phyloP scores from a whole-genome alignment of 306 rosid species.

The Delonix regia region DNA sequence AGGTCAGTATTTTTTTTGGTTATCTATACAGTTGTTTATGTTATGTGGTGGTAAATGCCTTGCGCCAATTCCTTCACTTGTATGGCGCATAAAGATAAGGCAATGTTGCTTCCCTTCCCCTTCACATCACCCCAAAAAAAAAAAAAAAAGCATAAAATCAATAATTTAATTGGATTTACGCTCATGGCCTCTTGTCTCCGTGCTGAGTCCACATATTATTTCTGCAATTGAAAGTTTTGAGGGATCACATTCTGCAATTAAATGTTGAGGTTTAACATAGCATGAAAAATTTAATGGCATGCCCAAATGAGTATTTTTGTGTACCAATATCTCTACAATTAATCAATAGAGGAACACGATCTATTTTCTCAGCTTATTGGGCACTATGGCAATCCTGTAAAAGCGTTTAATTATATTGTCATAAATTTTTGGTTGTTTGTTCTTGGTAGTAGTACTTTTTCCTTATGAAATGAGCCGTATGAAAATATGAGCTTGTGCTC shows the following conservation, averaged over 20 bases:
- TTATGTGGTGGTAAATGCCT: neutral
- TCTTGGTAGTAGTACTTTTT: no score
- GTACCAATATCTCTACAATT: neutral
- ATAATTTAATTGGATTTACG: neutral
- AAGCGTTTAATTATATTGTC: no score
- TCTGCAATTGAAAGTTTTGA: neutral
- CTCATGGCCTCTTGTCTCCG: neutral
- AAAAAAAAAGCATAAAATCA: neutral
- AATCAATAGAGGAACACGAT: neutral
- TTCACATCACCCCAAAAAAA: no score
- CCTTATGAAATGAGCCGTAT: no score
- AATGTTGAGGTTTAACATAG: neutral
- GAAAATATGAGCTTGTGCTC: no score
- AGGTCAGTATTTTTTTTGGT: slow-evolving; percentile 55
- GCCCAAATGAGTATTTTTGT: neutral
- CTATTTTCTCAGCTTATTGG: no score
- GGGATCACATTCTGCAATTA: neutral
- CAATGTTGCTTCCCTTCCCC: neutral
- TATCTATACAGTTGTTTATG: neutral
- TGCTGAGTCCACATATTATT: neutral
- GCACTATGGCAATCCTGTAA: no score
- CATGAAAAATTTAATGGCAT: neutral
- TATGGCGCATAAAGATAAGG: neutral
- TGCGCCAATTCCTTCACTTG: neutral
- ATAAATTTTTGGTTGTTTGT: no score